These are phyloP conservation scores for Ocimum tenuiflorum DNA, from an alignment of 257 asterid species.

Conservation along the genomic window DNA sequence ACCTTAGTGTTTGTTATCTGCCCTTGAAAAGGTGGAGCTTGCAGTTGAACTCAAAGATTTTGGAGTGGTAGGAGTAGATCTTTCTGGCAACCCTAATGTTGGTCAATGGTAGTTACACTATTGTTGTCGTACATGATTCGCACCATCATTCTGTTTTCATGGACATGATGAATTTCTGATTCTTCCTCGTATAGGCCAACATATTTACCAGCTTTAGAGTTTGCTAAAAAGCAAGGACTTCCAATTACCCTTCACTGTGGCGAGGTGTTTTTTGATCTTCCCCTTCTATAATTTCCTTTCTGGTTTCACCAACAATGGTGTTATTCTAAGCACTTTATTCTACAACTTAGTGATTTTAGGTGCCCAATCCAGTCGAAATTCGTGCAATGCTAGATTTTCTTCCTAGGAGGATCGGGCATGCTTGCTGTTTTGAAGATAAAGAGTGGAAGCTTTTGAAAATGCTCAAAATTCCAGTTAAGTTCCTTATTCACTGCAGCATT, in stretches of 20 bases:
- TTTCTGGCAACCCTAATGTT: conserved; percentile 77
- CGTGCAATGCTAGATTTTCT: conserved; percentile 72
- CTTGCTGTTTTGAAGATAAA: conserved; percentile 75
- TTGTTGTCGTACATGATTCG: conserved; percentile 3
- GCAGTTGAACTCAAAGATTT: conserved; percentile 58
- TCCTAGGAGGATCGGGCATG: conserved; percentile 90
- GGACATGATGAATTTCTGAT: conserved; percentile 7
- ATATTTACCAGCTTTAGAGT: conserved; percentile 72
- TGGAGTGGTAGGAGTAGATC: conserved; percentile 93
- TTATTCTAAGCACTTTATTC: conserved; percentile 30
- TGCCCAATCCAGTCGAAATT: conserved; percentile 72
- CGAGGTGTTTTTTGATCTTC: conserved; percentile 63
- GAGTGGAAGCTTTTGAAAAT: conserved; percentile 53
- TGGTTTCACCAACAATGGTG: background rate
- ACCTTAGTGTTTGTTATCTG: conserved; percentile 15
- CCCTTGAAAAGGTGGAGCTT: conserved; percentile 57
- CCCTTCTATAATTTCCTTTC: conserved; percentile 11
- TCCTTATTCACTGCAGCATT: conserved; percentile 12
- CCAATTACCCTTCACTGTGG: conserved; percentile 84
- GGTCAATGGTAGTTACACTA: conserved; percentile 67
- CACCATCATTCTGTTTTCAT: background rate
- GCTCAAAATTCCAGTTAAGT: conserved; percentile 65
- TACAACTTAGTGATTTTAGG: conserved; percentile 69
- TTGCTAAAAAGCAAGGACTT: conserved; percentile 75
- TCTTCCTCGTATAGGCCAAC: conserved; percentile 50